Conservation (phyloP, 2,329 filamentous ascomycete species). For the Curvularia hawaiiensis region DNA sequence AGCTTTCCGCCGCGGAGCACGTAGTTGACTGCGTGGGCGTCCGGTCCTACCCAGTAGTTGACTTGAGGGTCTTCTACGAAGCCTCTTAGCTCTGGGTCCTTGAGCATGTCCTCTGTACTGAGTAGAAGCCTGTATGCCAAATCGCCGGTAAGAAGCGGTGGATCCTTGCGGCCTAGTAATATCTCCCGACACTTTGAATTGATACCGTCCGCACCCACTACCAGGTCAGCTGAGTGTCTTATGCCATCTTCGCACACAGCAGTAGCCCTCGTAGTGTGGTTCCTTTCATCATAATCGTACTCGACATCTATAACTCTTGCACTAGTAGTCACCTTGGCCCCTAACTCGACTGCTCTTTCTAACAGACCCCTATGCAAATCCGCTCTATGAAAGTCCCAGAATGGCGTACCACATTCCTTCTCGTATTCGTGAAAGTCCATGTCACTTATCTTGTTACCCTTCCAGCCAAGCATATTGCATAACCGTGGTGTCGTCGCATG, state of each 20-base stretch:
- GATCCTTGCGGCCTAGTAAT: constrained; percentile 52
- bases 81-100: constrained; percentile 52
- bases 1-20: constrained; percentile 55
- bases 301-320: constrained; percentile 53
- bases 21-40: constrained; percentile 59
- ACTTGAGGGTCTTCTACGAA: constrained; percentile 57
- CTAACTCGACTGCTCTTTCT: constrained; percentile 55
- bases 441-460: constrained; percentile 54
- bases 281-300: constrained; percentile 23
- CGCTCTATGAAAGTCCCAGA: constrained; percentile 62
- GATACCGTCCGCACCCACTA: constrained; percentile 58
- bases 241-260: constrained; percentile 49
- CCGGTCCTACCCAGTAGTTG: constrained; percentile 60
- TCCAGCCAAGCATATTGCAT: constrained; percentile 60
- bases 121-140: constrained; percentile 58
- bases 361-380: constrained; percentile 58
- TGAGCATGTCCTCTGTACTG: constrained; percentile 52
- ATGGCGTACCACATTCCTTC: constrained; percentile 49
- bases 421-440: constrained; percentile 55
- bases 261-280: constrained; percentile 46
- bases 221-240: constrained; percentile 49
- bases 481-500: constrained; percentile 50
- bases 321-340: constrained; percentile 53
- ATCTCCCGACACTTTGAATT: constrained; percentile 53
- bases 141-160: constrained; percentile 57